Percentiles rank a stretch among this genome's conserved stretches.
Evolutionary conservation across 2,329 filamentous ascomycete species (phyloP).

Genomic region (Monosporascus sp.): DNA sequence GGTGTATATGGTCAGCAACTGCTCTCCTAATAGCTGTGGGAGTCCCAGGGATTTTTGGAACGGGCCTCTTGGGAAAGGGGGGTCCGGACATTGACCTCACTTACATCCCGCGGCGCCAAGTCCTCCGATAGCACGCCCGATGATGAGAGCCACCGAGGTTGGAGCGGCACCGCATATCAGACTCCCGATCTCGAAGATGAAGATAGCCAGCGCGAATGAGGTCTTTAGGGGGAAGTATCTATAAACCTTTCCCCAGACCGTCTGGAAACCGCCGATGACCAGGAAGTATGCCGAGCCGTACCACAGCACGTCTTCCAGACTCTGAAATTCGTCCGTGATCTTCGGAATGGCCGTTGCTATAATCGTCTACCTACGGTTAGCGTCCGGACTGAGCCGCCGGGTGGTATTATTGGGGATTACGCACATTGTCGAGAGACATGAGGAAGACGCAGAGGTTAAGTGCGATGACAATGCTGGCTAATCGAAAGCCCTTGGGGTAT

Average conservation of each 20-base stretch:
- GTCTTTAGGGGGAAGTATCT: conserved; percentile 31
- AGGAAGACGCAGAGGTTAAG: too few species aligned
- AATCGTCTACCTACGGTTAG: conserved; percentile 11
- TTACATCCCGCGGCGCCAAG: conserved; percentile 30
- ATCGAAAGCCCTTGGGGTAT: too few species aligned
- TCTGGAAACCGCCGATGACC: conserved; percentile 22
- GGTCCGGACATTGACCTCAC: too few species aligned
- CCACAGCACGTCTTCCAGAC: conserved; percentile 36
- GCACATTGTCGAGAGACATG: too few species aligned
- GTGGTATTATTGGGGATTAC: too few species aligned
- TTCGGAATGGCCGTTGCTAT: conserved; percentile 29
- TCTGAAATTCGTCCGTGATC: conserved; percentile 28
- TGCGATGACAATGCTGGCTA: too few species aligned
- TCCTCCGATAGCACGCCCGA: conserved; percentile 13
- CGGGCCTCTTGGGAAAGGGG: too few species aligned
- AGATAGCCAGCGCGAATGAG: conserved; percentile 21
- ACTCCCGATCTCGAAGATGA: conserved; percentile 32
- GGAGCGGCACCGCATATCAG: conserved; percentile 21
- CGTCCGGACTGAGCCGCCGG: too few species aligned
- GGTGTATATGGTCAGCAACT: too few species aligned
- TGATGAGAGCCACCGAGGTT: conserved; percentile 10
- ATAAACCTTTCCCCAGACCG: conserved; percentile 27
- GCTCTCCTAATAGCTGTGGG: too few species aligned
- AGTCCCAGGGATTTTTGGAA: too few species aligned
- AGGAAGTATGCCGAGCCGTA: conserved; percentile 33